These are phyloP conservation scores for Begonia loranthoides DNA, from an alignment of 306 rosid species.

Conservation along the genomic window DNA sequence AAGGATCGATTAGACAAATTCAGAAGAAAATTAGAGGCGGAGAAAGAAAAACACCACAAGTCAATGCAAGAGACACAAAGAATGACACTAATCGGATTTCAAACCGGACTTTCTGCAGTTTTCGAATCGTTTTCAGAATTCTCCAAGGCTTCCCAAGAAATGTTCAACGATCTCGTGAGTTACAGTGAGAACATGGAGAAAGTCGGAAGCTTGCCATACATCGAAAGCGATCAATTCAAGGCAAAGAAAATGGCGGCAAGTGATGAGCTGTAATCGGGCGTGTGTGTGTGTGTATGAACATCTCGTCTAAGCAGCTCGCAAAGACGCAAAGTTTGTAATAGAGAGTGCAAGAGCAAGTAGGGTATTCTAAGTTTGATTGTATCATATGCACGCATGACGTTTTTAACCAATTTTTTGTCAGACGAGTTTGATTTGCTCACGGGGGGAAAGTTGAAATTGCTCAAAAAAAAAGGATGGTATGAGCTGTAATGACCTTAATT, in stretches of 20 bases:
- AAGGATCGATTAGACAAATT: slow-evolving; percentile 51
- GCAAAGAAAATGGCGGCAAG: slow-evolving; percentile 23
- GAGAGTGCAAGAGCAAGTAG: too few relatives aligned
- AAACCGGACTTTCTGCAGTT: slow-evolving; percentile 60
- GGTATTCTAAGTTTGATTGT: too few relatives aligned
- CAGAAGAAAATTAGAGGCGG: slow-evolving; percentile 44
- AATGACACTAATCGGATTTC: slow-evolving; percentile 62
- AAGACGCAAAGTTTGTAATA: too few relatives aligned
- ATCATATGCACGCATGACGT: too few relatives aligned
- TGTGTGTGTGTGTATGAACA: slow-evolving; percentile 32
- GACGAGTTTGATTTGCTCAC: too few relatives aligned
- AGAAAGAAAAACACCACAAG: slow-evolving; percentile 65
- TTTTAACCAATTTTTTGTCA: too few relatives aligned
- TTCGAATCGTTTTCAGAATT: slow-evolving; percentile 69
- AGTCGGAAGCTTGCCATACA: slow-evolving; percentile 27
- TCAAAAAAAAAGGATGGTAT: too few relatives aligned
- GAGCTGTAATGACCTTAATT: too few relatives aligned
- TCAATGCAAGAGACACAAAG: slow-evolving; percentile 67
- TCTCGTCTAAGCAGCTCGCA: slow-evolving; percentile 79
- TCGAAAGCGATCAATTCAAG: slow-evolving; percentile 27
- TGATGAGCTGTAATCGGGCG: slow-evolving; percentile 10
- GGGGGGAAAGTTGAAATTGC: too few relatives aligned
- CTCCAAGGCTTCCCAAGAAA: slow-evolving; percentile 56
- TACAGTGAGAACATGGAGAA: slow-evolving; percentile 38
- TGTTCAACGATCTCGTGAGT: slow-evolving; percentile 56